Conservation (phyloP, 192 early-diverging fungal species). For the Gamsiella multidivaricata region DNA sequence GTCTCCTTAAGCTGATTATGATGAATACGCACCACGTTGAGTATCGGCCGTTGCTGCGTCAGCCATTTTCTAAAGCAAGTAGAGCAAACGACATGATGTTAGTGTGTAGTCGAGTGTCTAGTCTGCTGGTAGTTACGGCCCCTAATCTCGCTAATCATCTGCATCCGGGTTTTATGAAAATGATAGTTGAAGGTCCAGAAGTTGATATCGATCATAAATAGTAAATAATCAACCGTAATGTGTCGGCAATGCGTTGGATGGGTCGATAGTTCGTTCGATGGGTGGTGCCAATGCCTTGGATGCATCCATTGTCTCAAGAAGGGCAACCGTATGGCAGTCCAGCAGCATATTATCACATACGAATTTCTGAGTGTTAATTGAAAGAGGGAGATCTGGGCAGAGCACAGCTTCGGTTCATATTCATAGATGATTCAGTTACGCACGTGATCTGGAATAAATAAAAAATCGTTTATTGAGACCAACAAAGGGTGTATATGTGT, state of each 20-base stretch:
- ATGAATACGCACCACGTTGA: slow-evolving; percentile 42
- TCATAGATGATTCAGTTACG: neutral
- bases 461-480: slow-evolving; percentile 3
- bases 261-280: neutral
- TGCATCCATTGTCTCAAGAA: slow-evolving; percentile 9
- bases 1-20: too few relatives aligned
- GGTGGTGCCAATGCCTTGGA: neutral
- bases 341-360: slow-evolving; percentile 7
- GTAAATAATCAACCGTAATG: too few relatives aligned
- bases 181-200: neutral
- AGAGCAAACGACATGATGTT: neutral
- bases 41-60: slow-evolving; percentile 55
- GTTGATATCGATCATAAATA: neutral
- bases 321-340: slow-evolving; percentile 3
- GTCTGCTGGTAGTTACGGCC: too few relatives aligned
- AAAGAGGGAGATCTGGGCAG: slow-evolving; percentile 26
- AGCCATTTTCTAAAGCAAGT: slow-evolving; percentile 42
- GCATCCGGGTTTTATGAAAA: too few relatives aligned
- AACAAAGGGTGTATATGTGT: neutral
- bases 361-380: slow-evolving; percentile 33
- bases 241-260: neutral
- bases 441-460: neutral
- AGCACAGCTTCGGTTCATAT: slow-evolving; percentile 3
- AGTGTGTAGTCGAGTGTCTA: neutral
- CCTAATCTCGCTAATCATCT: too few relatives aligned